phyloP scores from a whole-genome alignment of 345 rosid genomes.

The Zanthoxylum bungeanum region DNA sequence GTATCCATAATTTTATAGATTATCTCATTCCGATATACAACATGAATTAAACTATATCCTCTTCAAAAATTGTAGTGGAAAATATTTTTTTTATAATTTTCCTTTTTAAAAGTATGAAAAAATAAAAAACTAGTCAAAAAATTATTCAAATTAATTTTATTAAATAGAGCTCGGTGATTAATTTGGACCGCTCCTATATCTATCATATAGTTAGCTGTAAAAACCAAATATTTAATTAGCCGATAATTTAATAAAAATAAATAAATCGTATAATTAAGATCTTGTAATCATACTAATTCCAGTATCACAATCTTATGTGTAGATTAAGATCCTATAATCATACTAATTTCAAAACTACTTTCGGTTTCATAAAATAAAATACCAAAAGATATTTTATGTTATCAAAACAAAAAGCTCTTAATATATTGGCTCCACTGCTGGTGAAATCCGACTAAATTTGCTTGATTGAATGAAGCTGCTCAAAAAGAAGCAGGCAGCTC shows the following conservation, averaged over 20 bases:
- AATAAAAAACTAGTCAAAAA: not conserved
- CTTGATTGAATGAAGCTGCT: not conserved
- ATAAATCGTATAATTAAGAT: not conserved
- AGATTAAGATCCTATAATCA: slow-evolving; percentile 14
- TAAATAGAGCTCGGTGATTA: not conserved
- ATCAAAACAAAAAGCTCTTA: not conserved
- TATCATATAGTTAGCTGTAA: not conserved
- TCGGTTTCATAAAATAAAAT: not conserved
- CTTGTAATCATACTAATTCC: not conserved
- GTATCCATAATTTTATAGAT: too few relatives aligned
- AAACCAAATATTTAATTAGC: not conserved
- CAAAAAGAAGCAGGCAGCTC: not conserved
- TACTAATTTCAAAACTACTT: not conserved
- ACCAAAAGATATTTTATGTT: slow-evolving; percentile 4
- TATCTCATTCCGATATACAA: too few relatives aligned
- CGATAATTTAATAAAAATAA: slow-evolving; percentile 1
- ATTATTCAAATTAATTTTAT: not conserved
- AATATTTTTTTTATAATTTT: too few relatives aligned
- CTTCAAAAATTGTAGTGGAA: too few relatives aligned
- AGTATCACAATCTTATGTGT: not conserved
- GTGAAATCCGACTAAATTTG: slow-evolving; percentile 22
- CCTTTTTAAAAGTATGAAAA: too few relatives aligned
- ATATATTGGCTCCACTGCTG: slow-evolving; percentile 6
- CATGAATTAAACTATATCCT: too few relatives aligned
- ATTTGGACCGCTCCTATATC: not conserved